Evolutionary conservation across 2,329 filamentous ascomycete species (phyloP), one percentile per base, ranked within the genome.

Genomic region (Beauveria scarabaeidicola): DNA sequence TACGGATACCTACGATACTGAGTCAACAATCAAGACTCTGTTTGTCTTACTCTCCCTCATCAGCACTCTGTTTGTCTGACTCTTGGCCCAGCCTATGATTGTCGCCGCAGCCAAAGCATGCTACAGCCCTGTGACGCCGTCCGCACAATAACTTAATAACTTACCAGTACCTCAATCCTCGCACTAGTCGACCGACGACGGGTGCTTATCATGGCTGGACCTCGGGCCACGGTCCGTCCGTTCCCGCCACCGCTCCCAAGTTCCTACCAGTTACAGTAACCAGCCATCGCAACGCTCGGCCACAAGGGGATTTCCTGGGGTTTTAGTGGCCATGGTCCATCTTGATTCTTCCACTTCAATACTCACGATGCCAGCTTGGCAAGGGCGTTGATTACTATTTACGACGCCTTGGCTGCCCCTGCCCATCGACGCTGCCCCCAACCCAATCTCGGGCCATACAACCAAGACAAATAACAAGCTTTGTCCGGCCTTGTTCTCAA

Each of bases 231-330:
- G 7, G 23, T 36, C 48, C 43, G 21, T 25, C 43, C 50, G 13
- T 36, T 19, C 23, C 41, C 43, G 11, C 38, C 43, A n/a, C 41
- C 40, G 32, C 32, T 36, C 11, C 2, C 11, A 36, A 13, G 32
- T 41, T 19, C 23, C 44, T 29, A n/a, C n/a, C n/a, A n/a, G n/a
- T n/a, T n/a, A n/a, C n/a, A n/a, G 8, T 15, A 6, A 4, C 44
- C 44, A 47, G 44, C 54, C n/a, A 17, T 17, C 36, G 36, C 56
- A 23, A 15, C 23, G 15, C 25, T 27, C 15, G 56, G n/a, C 65
- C 69, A 71, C 68, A 70, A 64, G 67, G 68, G 62, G 58, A 41
- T 52, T 66, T 63, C 64, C 65, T 61, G 68, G 67, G 65, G 66
- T 70, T 65, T 62, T 66, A 71, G 66, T 71, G 69, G 69, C 65